Evolutionary conservation across 768 basidiomycete species (phyloP), one percentile per base, ranked within the genome.

Genomic region (Podaxis sp.): DNA sequence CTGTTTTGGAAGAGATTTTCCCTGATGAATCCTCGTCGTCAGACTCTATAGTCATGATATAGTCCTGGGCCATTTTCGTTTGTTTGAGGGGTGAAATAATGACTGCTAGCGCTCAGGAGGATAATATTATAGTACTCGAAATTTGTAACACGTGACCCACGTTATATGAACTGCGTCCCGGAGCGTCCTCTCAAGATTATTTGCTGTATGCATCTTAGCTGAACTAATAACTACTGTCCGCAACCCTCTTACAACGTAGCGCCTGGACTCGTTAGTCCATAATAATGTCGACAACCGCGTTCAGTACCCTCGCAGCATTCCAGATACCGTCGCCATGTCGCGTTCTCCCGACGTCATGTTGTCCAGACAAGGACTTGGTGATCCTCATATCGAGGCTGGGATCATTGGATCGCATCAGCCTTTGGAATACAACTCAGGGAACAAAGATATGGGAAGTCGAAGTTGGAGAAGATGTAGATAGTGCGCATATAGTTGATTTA

Each of bases 21-120:
- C 66, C 72, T 3, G 65, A 69, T 8, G 61, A 66, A 36, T 84
- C 85, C 71, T 92, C 91, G 22, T 76, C 75, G 67, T 93, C 93
- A 27, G 93, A 94, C 68, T 93, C 91, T 50, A 94, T 81, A 0
- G 93, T 94, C 84, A 91, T 85, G 55, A 93, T 80, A 75, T 90
- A 92, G 74, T 93, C 91, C 58, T 79, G 76, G 74, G 78, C 81
- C 53, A 66, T 67, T 29, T 41, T 41, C 8, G 25, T n/a, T 17
- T 12, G 13, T 15, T 22, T 22, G 4, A n/a, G 13, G 13, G 13
- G 22, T 12, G 25, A 37, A 25, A 12, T 19, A 13, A 5, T 13
- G 49, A 50, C 24, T 50, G 25, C 22, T 3, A 50, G 49, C 12
- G 25, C 25, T 27, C 3, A 50, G 19, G 22, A 50, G 4, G 8